Conservation (phyloP, 2,329 filamentous ascomycete species). For the Colletotrichum salicis region DNA sequence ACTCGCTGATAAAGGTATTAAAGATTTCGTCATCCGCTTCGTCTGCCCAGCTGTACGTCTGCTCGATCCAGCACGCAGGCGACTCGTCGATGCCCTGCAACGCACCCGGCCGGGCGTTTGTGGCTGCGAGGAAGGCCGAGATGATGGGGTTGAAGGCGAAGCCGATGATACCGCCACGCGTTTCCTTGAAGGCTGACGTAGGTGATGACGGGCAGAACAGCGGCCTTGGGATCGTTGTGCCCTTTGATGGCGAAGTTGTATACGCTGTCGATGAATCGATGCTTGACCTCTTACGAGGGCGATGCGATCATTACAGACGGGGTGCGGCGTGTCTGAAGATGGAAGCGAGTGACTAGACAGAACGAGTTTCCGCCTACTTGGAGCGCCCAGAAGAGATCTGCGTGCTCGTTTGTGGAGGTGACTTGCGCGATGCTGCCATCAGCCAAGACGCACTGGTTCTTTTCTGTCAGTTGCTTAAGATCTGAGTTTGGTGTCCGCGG, state of each 20-base stretch:
- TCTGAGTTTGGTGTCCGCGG: not conserved
- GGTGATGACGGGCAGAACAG: not conserved
- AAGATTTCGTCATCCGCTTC: not conserved
- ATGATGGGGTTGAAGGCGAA: slow-evolving; percentile 13
- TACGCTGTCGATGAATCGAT: not conserved
- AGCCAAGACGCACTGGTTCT: slow-evolving; percentile 55
- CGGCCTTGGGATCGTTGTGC: not conserved
- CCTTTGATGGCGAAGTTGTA: not conserved
- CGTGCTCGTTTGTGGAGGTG: slow-evolving; percentile 43
- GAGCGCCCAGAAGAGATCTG: slow-evolving; percentile 57
- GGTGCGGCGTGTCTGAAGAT: slow-evolving; percentile 37
- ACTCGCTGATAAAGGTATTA: not conserved
- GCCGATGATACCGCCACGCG: not conserved
- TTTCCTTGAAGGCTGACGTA: not conserved
- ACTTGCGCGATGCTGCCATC: slow-evolving; percentile 57
- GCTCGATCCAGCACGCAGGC: not conserved
- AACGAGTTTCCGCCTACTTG: slow-evolving; percentile 53
- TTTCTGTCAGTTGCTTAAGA: not conserved
- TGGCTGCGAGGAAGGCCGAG: not conserved
- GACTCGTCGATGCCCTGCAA: slow-evolving; percentile 6
- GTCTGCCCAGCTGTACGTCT: slow-evolving; percentile 7
- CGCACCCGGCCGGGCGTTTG: not conserved
- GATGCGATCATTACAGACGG: slow-evolving; percentile 1
- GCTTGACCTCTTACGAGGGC: not conserved
- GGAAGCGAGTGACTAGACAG: slow-evolving; percentile 46